Percentiles rank a stretch among this genome's conserved stretches.
Conservation (phyloP, 345 rosid species). For the Populus ilicifolia region DNA sequence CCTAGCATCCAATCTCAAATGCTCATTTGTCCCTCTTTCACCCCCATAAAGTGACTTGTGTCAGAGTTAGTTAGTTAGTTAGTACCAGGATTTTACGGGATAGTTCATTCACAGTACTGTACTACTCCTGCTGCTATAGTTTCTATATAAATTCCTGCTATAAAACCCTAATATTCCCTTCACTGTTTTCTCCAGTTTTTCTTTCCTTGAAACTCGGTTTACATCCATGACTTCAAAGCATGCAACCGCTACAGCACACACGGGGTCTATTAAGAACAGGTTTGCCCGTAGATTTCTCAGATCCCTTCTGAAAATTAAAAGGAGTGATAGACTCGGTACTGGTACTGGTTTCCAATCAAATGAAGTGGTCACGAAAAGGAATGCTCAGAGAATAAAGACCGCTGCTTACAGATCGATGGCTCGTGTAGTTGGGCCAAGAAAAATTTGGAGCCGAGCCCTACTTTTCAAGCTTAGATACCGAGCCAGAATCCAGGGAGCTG, state of each 20-base stretch:
- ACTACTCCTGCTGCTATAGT: not conserved
- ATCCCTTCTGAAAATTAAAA: constrained; percentile 15
- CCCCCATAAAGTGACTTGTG: constrained; percentile 4
- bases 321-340: not conserved
- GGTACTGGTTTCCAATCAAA: not conserved
- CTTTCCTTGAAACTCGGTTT: not conserved
- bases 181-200: not conserved
- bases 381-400: constrained; percentile 20
- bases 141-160: not conserved
- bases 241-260: too few relatives aligned
- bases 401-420: constrained; percentile 39
- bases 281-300: constrained; percentile 29
- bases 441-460: constrained; percentile 42
- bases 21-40: constrained; percentile 12
- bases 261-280: constrained; percentile 4
- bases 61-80: constrained; percentile 15
- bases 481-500: not conserved
- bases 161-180: constrained; percentile 3
- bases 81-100: not conserved
- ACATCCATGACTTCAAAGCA: constrained; percentile 3
- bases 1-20: constrained; percentile 16
- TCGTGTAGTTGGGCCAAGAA: constrained; percentile 24
- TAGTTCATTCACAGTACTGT: not conserved
- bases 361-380: not conserved
- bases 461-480: constrained; percentile 20